A percentile compares a stretch with the other conserved stretches of the same genome.
Conservation (phyloP, 2,329 filamentous ascomycete species). For the Colletotrichum tamarilloi region DNA sequence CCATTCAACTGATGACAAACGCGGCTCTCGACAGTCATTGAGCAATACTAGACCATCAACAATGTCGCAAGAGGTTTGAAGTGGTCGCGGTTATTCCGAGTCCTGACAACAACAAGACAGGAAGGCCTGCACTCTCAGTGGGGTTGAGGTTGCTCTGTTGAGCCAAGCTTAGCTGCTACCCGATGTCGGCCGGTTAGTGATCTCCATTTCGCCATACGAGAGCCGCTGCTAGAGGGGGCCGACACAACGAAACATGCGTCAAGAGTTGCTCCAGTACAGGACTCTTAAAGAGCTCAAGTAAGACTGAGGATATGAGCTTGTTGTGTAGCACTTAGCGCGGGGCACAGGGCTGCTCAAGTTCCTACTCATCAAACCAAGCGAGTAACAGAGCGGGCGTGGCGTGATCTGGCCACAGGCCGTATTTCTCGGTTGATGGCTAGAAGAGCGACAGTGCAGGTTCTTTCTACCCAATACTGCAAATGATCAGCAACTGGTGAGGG, state of each 20-base stretch:
- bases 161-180: background rate
- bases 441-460: background rate
- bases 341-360: background rate
- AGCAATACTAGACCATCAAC: background rate
- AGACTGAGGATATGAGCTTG: background rate
- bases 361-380: constrained; percentile 3
- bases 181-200: background rate
- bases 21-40: background rate
- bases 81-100: background rate
- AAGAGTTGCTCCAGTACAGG: background rate
- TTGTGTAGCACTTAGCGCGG: background rate
- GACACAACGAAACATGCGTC: background rate
- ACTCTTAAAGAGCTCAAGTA: background rate
- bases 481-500: background rate
- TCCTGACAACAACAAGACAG: background rate
- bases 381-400: background rate
- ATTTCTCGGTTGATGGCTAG: background rate
- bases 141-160: background rate
- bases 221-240: too few relatives aligned
- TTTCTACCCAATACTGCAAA: background rate
- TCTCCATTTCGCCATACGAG: background rate
- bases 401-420: background rate
- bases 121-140: background rate
- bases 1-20: background rate
- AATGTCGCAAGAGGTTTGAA: background rate